These are phyloP conservation scores for Aureobasidium subglaciale DNA, from an alignment of 2,329 filamentous ascomycete genomes.

Conservation along the genomic window DNA sequence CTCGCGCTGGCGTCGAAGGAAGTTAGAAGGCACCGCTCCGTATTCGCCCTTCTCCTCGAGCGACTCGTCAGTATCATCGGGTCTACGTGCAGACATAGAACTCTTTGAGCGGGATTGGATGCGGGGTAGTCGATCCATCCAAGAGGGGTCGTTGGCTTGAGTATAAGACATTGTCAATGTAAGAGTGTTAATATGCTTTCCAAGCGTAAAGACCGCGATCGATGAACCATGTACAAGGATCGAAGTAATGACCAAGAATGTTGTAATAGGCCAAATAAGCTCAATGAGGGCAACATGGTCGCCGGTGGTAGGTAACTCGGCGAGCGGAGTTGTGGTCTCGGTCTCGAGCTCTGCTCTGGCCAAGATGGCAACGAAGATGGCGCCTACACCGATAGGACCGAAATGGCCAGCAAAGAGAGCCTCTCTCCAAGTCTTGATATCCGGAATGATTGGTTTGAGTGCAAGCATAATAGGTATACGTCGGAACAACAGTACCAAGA, in stretches of 20 bases:
- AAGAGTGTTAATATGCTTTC: constrained; percentile 95
- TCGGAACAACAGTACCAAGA: constrained; percentile 91
- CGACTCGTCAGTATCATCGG: constrained; percentile 52
- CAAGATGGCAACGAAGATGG: constrained; percentile 89
- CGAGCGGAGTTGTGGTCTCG: constrained; percentile 65
- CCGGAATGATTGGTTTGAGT: constrained; percentile 87
- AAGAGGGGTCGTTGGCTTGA: constrained; percentile 74
- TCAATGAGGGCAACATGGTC: constrained; percentile 66
- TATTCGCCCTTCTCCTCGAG: constrained; percentile 53
- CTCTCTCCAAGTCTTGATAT: constrained; percentile 97
- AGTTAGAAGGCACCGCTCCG: constrained; percentile 65
- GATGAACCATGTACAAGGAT: constrained; percentile 98
- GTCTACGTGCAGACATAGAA: constrained; percentile 62
- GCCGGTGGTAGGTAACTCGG: constrained; percentile 50
- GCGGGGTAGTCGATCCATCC: constrained; percentile 88
- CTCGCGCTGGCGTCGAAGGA: constrained; percentile 69
- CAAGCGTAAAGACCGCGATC: constrained; percentile 92
- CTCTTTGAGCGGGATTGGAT: constrained; percentile 78
- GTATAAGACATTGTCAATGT: constrained; percentile 96
- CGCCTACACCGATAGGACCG: constrained; percentile 92
- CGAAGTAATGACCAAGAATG: constrained; percentile 87
- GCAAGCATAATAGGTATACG: constrained; percentile 91
- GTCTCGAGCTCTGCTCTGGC: constrained; percentile 86
- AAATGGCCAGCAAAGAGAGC: constrained; percentile 96
- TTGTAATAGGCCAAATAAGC: constrained; percentile 91